phyloP scores from a whole-genome alignment of 495 filamentous ascomycete genomes.

The Acidiella bohemica region DNA sequence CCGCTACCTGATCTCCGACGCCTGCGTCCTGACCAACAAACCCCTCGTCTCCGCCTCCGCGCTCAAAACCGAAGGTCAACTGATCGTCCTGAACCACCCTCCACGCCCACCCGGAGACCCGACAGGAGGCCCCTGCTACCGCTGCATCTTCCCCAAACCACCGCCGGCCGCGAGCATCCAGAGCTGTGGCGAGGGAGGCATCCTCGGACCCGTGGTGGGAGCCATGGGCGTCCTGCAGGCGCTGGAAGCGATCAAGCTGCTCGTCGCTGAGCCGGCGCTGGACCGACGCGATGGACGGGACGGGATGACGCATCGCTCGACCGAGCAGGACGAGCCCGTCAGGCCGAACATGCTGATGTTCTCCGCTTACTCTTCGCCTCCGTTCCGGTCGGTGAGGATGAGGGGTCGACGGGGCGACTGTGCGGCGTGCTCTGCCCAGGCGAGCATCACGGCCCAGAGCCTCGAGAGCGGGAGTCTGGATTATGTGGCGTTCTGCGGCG shows the following conservation, averaged over 20 bases:
- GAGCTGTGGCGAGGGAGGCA: conserved; percentile 81
- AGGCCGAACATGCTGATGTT: conserved; percentile 52
- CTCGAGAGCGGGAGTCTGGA: conserved; percentile 53
- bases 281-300: not conserved
- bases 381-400: conserved; percentile 63
- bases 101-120: conserved; percentile 37
- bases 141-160: conserved; percentile 81
- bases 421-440: conserved; percentile 54
- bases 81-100: conserved; percentile 68
- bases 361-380: conserved; percentile 52
- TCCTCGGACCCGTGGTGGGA: conserved; percentile 84
- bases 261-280: conserved; percentile 31
- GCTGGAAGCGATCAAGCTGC: conserved; percentile 72
- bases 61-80: conserved; percentile 72
- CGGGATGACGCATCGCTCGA: not conserved
- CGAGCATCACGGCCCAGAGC: conserved; percentile 47
- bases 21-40: conserved; percentile 64
- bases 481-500: conserved; percentile 70
- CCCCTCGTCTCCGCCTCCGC: conserved; percentile 82
- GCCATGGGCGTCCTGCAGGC: conserved; percentile 90
- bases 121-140: conserved; percentile 67
- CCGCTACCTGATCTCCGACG: conserved; percentile 85
- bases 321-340: conserved; percentile 4
- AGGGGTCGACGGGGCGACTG: conserved; percentile 53
- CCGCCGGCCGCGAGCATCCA: conserved; percentile 65